Base-by-base conservation (phyloP, 441 rosid species). In the Corymbia calophylla region DNA sequence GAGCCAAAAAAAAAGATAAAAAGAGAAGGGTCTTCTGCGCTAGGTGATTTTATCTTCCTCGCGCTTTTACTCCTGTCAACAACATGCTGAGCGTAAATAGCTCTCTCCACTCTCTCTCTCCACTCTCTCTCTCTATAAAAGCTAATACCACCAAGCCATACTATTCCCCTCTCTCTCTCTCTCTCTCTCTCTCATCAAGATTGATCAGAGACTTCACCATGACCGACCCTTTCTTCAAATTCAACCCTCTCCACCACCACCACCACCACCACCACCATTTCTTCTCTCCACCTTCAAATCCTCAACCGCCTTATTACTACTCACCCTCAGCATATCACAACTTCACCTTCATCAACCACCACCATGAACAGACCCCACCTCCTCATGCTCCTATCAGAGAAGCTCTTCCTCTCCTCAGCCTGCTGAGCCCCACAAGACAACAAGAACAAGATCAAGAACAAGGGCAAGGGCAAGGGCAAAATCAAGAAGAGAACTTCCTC, bases 151-250 rank as follows among this genome's bases (percentile, higher is more conserved):
- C 51, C 51, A 77, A 77, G 51, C 84, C 51, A 77, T 77, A 77
- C 87, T 91, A 89, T 91, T 89, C 92, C 82, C 4, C 39, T 35
- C 39, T 35, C 39, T 35, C 39, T 35, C 91, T 93, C 94, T 93
- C 94, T 89, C 91, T 93, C 91, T 90, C 92, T 88, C 91, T 87
- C 64, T 70, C 82, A 44, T 39, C 84, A 23, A 77, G 84, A 77
- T 77, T 77, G 51, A 77, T 23, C 84, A 77, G 84, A 77, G 51
- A 23, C 51, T 90, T 93, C 92, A 90, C 93, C 94, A 96, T 96
- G 99, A 95, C 95, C 90, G 98, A 96, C 92, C 96, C 97, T 88
- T 92, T 89, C 94, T 95, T 94, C 92, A 95, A 94, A 88, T 90
- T 94, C 90, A 94, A 93, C 92, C 92, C 94, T 70, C 87, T 60